Percentiles rank a stretch among this genome's conserved stretches.
Evolutionary conservation across 176 grass and related monocot species (phyloP).

Genomic region (Paspalum vaginatum): DNA sequence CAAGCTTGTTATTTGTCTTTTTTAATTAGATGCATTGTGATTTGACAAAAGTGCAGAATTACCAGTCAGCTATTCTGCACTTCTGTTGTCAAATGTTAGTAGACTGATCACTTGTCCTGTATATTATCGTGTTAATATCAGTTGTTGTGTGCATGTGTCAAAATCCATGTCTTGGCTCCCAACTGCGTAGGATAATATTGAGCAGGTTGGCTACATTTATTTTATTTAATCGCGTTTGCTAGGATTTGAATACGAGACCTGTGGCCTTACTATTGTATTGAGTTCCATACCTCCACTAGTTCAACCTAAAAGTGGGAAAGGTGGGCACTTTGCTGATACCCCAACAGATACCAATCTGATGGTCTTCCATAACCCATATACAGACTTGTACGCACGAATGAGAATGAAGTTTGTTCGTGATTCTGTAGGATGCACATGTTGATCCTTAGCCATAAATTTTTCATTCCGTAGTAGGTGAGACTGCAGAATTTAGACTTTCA

Average conservation of each 20-base stretch:
- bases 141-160: slow-evolving; percentile 7
- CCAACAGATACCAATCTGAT: background rate
- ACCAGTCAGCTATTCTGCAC: slow-evolving; percentile 27
- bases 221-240: too few relatives aligned
- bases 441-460: background rate
- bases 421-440: slow-evolving; percentile 25
- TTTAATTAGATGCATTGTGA: slow-evolving; percentile 14
- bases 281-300: too few relatives aligned
- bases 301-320: too few relatives aligned
- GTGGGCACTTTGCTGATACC: too few relatives aligned
- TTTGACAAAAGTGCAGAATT: slow-evolving; percentile 26
- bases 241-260: too few relatives aligned
- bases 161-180: background rate
- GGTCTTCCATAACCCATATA: slow-evolving; percentile 10
- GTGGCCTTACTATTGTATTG: too few relatives aligned
- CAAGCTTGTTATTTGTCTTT: background rate
- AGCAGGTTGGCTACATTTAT: too few relatives aligned
- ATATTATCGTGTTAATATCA: slow-evolving; percentile 23
- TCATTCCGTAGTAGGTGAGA: background rate
- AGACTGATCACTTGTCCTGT: slow-evolving; percentile 32
- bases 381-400: slow-evolving; percentile 9
- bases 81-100: background rate
- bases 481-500: background rate
- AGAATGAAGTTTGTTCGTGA: background rate
- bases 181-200: background rate